A percentile compares a stretch with the other conserved stretches of the same genome.
These are phyloP conservation scores for Argentina anserina DNA, from an alignment of 306 rosid species.

Conservation along the genomic window DNA sequence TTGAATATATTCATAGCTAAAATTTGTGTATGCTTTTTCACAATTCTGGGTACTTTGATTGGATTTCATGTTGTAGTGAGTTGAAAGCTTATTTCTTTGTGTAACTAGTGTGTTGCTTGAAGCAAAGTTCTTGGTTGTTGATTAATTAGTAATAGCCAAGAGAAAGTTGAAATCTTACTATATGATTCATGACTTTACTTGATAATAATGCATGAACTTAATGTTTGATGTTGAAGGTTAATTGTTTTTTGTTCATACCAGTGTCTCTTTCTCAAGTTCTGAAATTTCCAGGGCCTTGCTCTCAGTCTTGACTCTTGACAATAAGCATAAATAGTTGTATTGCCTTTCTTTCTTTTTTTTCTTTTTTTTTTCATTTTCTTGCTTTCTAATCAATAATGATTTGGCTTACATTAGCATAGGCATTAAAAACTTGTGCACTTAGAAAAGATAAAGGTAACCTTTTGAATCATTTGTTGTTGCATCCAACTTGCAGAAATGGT, in stretches of 20 bases:
- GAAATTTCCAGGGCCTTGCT: background rate
- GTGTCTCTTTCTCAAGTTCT: background rate
- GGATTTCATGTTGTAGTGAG: background rate
- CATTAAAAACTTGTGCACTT: background rate
- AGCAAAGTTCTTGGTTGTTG: background rate
- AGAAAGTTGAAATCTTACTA: too few relatives aligned
- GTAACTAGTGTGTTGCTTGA: background rate
- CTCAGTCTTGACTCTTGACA: background rate
- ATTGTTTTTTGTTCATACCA: too few relatives aligned
- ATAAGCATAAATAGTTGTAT: background rate
- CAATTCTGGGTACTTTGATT: background rate
- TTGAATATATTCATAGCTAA: constrained; percentile 13
- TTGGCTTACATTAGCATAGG: background rate
- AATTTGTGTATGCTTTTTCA: background rate
- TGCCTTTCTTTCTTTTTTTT: too few relatives aligned
- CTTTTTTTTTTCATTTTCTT: background rate
- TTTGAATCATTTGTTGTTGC: background rate
- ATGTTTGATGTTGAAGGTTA: background rate
- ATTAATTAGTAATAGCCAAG: background rate
- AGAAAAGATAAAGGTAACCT: background rate
- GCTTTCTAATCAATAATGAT: background rate
- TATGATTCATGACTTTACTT: background rate
- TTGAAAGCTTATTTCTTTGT: background rate
- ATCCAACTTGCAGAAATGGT: background rate
- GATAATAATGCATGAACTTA: background rate